Percentiles rank a stretch among this genome's conserved stretches.
phyloP scores from a whole-genome alignment of 2,329 filamentous ascomycete species.

The Aspergillus aculeatinus region DNA sequence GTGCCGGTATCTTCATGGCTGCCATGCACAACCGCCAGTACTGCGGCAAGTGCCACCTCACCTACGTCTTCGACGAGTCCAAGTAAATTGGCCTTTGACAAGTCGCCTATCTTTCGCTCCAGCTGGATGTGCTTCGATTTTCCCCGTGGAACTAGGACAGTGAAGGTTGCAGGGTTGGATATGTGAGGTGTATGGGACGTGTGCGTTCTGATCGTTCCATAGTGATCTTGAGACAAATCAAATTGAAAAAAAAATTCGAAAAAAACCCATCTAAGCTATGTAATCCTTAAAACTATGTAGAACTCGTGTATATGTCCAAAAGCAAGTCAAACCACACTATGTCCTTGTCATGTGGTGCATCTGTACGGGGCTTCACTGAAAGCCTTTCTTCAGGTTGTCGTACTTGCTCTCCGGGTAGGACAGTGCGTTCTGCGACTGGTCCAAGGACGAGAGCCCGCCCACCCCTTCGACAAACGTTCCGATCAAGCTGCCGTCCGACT shows the following conservation, averaged over 20 bases:
- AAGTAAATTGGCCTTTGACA: conserved; percentile 46
- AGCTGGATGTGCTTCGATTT: conserved; percentile 15
- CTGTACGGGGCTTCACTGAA: conserved; percentile 17
- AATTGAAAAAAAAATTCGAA: conserved; percentile 22
- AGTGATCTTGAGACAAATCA: conserved; percentile 14
- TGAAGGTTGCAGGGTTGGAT: conserved; percentile 15
- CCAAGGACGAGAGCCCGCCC: conserved; percentile 33
- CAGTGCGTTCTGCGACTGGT: conserved; percentile 37
- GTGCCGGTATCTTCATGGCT: conserved; percentile 99
- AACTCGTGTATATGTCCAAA: neutral
- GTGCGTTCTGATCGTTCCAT: conserved; percentile 20
- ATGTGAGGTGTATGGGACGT: conserved; percentile 16
- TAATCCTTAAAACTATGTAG: conserved; percentile 6
- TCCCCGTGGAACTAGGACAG: conserved; percentile 4
- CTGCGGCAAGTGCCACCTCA: conserved; percentile 73
- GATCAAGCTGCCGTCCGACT: conserved; percentile 63
- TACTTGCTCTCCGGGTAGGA: conserved; percentile 43
- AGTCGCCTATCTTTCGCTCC: conserved; percentile 15
- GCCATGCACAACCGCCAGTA: conserved; percentile 99
- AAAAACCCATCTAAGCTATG: neutral
- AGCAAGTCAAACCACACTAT: neutral
- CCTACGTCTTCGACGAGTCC: conserved; percentile 69
- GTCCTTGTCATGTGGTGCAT: neutral
- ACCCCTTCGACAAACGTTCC: conserved; percentile 48
- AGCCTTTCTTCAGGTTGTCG: conserved; percentile 38